Base-by-base conservation (phyloP, 208 protist species). In the Leishmania tarentolae region DNA sequence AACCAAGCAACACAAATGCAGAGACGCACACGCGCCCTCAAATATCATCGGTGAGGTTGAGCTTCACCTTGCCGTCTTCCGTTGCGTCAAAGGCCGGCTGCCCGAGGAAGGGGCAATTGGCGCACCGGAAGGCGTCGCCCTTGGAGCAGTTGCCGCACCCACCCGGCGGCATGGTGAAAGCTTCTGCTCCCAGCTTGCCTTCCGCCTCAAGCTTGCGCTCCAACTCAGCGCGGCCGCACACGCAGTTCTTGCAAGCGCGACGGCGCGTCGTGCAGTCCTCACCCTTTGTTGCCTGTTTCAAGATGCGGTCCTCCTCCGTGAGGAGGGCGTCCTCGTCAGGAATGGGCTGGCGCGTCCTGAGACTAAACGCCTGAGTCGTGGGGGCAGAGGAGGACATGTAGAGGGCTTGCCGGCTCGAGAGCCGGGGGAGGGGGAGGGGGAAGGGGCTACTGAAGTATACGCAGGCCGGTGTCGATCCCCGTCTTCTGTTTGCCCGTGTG, bases 51-150 rank as follows among this genome's bases (percentile, higher is more conserved):
- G 86, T 93, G 31, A 96, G 87, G 83, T 92, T 92, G 63, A 96
- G 84, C 80, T 94, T 96, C 50, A 98, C 92, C 74, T 96, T 96
- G n/a, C 93, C 95, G 52, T 96, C 91, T 21, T 81, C 86, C 35
- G 87, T 93, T 84, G 93, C 93, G 71, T 96, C 88, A 35, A 92
- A 98, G n/a, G 94, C 94, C 2, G 95, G 95, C 86, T 91, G 81
- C 13, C 95, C 95, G 19, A 96, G 91, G 80, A 89, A 98, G 2
- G 95, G 95, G 86, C 95, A 98, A 59, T 82, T 87, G 44, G 95
- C 95, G 73, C 95, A 98, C 80, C 95, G 94, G 78, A 98, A 98
- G 28, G 95, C 95, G 72, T 98, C 95, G 1, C 95, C 95, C 75
- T 92, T 91, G 5, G 93, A 81, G 83, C 95, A 98, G 86, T 94